These are phyloP conservation scores for Xylariaceae sp. DNA, from an alignment of 2,329 filamentous ascomycete genomes.

Conservation along the genomic window DNA sequence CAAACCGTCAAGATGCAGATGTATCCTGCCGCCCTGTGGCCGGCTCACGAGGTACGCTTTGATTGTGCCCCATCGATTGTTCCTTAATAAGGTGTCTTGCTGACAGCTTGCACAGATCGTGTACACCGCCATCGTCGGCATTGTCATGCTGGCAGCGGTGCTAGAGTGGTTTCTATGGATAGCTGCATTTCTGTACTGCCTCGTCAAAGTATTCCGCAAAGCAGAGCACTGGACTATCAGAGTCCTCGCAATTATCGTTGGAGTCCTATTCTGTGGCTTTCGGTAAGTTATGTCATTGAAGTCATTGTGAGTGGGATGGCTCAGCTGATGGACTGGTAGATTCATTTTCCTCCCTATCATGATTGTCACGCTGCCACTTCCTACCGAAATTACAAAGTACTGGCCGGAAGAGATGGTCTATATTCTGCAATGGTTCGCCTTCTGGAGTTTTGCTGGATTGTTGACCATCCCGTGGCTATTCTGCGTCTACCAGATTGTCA, in stretches of 20 bases:
- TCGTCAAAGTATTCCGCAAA: constrained; percentile 83
- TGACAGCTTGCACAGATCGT: constrained; percentile 59
- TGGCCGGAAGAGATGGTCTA: constrained; percentile 68
- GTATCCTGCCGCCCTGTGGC: constrained; percentile 44
- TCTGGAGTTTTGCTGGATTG: constrained; percentile 85
- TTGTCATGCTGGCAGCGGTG: constrained; percentile 77
- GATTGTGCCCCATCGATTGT: neutral
- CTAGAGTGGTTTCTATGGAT: constrained; percentile 96
- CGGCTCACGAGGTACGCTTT: constrained; percentile 43
- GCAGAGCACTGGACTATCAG: constrained; percentile 83
- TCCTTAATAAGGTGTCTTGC: neutral
- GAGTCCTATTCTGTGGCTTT: constrained; percentile 67
- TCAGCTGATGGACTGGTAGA: constrained; percentile 40
- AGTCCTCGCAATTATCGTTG: constrained; percentile 72
- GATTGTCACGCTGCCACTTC: constrained; percentile 86
- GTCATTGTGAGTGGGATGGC: constrained; percentile 2
- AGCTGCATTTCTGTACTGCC: constrained; percentile 87
- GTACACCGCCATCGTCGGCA: constrained; percentile 75
- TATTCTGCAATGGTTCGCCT: constrained; percentile 88
- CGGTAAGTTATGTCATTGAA: constrained; percentile 56
- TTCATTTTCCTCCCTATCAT: constrained; percentile 88
- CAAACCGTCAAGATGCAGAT: constrained; percentile 36
- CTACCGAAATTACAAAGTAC: constrained; percentile 63
- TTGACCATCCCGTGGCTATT: constrained; percentile 88
- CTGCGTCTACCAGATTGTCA: constrained; percentile 87